Base-by-base conservation (phyloP, 2,329 filamentous ascomycete genomes). In the Chaetothyriales sp. region DNA sequence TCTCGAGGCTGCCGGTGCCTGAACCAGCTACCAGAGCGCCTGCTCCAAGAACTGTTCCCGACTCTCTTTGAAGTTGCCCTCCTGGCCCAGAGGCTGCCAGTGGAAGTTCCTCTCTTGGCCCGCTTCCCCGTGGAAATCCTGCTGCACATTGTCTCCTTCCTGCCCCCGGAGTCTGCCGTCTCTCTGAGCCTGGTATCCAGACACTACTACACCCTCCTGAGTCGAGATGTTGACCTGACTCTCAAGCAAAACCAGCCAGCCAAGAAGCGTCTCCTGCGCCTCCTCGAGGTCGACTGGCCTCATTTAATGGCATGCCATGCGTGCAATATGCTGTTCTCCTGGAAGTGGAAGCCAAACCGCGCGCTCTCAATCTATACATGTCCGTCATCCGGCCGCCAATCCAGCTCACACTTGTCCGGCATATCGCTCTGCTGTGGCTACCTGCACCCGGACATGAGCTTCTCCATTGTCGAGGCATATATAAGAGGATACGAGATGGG, bases 251-350 rank as follows among this genome's bases (percentile, higher is more conserved):
- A 5, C 9, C 26, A 42, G 19, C 12, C 10, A 15, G 50, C 15
- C 25, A 46, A 52, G 20, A 52, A 52, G 47, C 50, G 42, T 44
- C 49, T 52, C 22, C 47, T 52, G 28, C 50, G 43, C 20, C 50
- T 52, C 8, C 47, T 52, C 20, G 50, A 49, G 50, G 50, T 46
- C 22, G 50, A 52, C 43, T 25, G 48, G 28, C 42, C 50, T 4
- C 43, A 52, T 20, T 42, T 46, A 18, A 52, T 52, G 42, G 47
- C 46, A 42, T 52, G 50, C 43, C 25, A 22, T 44, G 44, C 18
- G 26, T 52, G 50, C 43, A 39, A 52, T 46, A 43, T 46, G 26
- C 47, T 52, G 19, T 52, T 45, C 46, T 43, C 15, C 22, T 52
- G 50, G 50, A 46, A 20, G n/a, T 28, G 15, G 45, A 43, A 25